phyloP scores from a whole-genome alignment of 2,329 filamentous ascomycete species.

The Colletotrichum cuscutae region DNA sequence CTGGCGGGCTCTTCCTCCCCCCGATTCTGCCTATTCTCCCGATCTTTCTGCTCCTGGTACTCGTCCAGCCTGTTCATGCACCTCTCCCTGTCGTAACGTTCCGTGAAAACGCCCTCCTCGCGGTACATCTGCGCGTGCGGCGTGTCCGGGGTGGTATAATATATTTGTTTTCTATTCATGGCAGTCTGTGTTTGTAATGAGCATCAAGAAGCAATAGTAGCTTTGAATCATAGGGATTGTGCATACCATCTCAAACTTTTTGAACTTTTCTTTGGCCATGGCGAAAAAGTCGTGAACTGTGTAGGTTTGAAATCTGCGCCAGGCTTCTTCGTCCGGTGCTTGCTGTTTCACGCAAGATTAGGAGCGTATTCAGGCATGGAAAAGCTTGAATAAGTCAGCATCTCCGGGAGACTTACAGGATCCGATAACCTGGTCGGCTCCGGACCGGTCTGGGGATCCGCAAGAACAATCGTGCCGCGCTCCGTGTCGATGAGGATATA shows the following conservation, averaged over 20 bases:
- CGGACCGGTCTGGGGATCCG: not conserved
- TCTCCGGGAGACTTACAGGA: not conserved
- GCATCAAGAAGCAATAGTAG: not conserved
- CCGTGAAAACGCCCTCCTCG: constrained; percentile 4
- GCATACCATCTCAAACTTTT: constrained; percentile 4
- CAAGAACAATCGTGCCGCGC: constrained; percentile 11
- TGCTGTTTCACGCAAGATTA: not conserved
- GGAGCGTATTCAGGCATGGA: not conserved
- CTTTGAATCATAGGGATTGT: not conserved
- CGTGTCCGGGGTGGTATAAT: not conserved
- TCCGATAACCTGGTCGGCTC: constrained; percentile 6
- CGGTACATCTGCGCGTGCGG: constrained; percentile 4
- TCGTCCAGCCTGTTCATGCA: constrained; percentile 8
- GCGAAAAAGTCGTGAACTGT: constrained; percentile 10
- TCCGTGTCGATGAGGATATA: constrained; percentile 11
- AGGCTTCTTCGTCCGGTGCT: constrained; percentile 14
- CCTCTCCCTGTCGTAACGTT: constrained; percentile 12
- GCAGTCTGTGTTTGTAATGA: not conserved
- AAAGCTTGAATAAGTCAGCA: not conserved
- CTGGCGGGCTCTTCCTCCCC: not conserved
- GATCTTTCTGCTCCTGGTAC: not conserved
- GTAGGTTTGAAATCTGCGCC: constrained; percentile 5
- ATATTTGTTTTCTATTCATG: not conserved
- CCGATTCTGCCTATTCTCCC: not conserved
- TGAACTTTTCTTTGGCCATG: constrained; percentile 16